These are phyloP conservation scores for Arachis stenosperma DNA, from an alignment of 306 rosid species.

Conservation along the genomic window DNA sequence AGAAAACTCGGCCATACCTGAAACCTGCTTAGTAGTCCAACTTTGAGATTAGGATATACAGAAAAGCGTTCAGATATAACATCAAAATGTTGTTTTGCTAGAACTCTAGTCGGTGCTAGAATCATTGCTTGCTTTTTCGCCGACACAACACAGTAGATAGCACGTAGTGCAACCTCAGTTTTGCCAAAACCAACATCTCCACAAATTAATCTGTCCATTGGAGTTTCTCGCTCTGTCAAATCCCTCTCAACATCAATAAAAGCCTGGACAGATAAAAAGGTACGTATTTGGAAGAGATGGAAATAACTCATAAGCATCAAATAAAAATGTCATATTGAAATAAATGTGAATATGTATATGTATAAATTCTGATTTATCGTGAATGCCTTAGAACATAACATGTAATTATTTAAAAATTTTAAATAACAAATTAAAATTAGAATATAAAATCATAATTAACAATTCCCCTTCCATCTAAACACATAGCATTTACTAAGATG, in stretches of 20 bases:
- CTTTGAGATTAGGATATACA: slow-evolving; percentile 58
- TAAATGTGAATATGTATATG: not conserved
- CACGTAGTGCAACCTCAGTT: slow-evolving; percentile 98
- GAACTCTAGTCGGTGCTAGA: slow-evolving; percentile 92
- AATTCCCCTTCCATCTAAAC: slow-evolving; percentile 7
- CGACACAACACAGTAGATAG: slow-evolving; percentile 75
- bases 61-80: slow-evolving; percentile 86
- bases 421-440: slow-evolving; percentile 20
- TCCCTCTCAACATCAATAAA: slow-evolving; percentile 87
- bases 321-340: slow-evolving; percentile 10
- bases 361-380: not conserved
- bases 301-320: slow-evolving; percentile 37
- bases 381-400: slow-evolving; percentile 14
- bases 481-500: slow-evolving; percentile 13
- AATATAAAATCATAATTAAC: slow-evolving; percentile 7
- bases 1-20: slow-evolving; percentile 60
- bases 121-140: slow-evolving; percentile 96
- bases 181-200: slow-evolving; percentile 99
- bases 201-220: slow-evolving; percentile 95
- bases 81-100: slow-evolving; percentile 93
- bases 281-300: slow-evolving; percentile 25
- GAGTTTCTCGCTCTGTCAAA: slow-evolving; percentile 83
- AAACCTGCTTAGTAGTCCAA: slow-evolving; percentile 92
- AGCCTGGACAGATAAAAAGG: slow-evolving; percentile 54
- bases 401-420: not conserved